These are phyloP conservation scores for Pugionium cornutum DNA, from an alignment of 345 rosid species.

Conservation along the genomic window DNA sequence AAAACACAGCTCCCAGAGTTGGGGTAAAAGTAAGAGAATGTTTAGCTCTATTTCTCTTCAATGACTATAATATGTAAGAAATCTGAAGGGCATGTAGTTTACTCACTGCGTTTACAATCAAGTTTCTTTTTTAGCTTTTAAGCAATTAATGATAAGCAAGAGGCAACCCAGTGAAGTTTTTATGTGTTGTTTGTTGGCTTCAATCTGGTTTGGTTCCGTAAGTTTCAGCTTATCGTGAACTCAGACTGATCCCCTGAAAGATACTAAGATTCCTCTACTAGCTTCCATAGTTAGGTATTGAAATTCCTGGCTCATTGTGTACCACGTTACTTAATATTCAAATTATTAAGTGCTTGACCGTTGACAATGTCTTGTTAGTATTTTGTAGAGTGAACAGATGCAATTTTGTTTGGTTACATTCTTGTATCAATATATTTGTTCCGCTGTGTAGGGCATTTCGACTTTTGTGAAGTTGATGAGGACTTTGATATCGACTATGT, in stretches of 20 bases:
- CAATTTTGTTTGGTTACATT: slow-evolving; percentile 11
- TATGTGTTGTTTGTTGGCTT: slow-evolving; percentile 5
- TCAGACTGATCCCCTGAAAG: neutral
- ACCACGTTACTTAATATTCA: too few species aligned
- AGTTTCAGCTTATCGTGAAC: neutral
- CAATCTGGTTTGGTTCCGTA: neutral
- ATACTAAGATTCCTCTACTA: neutral
- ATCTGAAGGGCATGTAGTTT: slow-evolving; percentile 1
- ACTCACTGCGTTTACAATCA: slow-evolving; percentile 4
- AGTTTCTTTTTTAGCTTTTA: neutral
- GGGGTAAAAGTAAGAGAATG: slow-evolving; percentile 58
- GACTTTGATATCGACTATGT: slow-evolving; percentile 57
- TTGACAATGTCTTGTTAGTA: neutral
- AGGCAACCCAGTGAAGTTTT: slow-evolving; percentile 2
- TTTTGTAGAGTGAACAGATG: slow-evolving; percentile 2
- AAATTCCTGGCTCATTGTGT: neutral
- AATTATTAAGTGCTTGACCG: neutral
- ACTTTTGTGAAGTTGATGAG: slow-evolving; percentile 63
- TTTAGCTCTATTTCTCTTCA: neutral
- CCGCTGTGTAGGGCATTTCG: slow-evolving; percentile 51
- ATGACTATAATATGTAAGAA: neutral
- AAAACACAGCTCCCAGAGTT: slow-evolving; percentile 42
- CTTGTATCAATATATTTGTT: neutral
- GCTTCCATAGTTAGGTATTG: neutral
- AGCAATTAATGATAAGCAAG: neutral